These are phyloP conservation scores for Linnemannia zychae DNA, from an alignment of 192 early-diverging fungal species.

Conservation along the genomic window DNA sequence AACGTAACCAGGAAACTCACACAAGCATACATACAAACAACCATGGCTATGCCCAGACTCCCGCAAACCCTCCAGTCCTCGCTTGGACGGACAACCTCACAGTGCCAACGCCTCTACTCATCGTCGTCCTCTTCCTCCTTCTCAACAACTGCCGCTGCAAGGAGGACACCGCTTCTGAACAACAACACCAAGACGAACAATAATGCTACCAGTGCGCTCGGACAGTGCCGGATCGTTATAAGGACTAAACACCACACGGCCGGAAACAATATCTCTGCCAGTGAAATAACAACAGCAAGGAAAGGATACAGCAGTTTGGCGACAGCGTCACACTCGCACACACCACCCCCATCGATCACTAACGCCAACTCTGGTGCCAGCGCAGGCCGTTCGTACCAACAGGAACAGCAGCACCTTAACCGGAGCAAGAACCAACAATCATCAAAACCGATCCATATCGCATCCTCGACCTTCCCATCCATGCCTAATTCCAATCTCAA, in stretches of 20 bases:
- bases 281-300: background rate
- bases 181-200: background rate
- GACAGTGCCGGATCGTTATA: conserved; percentile 32
- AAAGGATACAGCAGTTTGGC: conserved; percentile 29
- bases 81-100: conserved; percentile 5
- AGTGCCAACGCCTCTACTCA: background rate
- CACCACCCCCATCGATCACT: conserved; percentile 7
- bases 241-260: conserved; percentile 12
- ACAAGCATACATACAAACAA: background rate
- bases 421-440: conserved; percentile 1
- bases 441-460: conserved; percentile 4
- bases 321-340: conserved; percentile 3
- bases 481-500: background rate
- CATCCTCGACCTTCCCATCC: background rate
- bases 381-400: background rate
- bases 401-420: background rate
- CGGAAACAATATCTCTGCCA: background rate
- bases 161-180: background rate
- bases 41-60: conserved; percentile 31
- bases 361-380: background rate
- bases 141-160: background rate
- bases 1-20: background rate
- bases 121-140: background rate
- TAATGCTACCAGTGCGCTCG: conserved; percentile 21
- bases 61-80: conserved; percentile 22